Conservation (phyloP, 345 rosid species). For the Microcos paniculata region DNA sequence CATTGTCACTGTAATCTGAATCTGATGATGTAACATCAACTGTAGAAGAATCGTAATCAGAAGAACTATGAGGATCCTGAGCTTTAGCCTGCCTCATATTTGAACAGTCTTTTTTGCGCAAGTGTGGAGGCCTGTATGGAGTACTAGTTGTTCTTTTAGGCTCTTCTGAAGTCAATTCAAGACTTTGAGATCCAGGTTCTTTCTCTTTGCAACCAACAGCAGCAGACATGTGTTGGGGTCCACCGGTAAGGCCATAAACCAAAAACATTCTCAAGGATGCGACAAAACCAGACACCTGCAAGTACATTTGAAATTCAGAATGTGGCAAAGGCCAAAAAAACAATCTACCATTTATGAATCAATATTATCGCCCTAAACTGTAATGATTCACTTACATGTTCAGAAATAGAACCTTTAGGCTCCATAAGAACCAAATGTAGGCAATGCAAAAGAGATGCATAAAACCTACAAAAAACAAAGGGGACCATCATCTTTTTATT, state of each 20-base stretch:
- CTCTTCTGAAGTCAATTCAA: slow-evolving; percentile 40
- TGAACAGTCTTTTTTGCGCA: slow-evolving; percentile 63
- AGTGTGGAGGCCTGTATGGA: slow-evolving; percentile 91
- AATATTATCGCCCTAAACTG: slow-evolving; percentile 4
- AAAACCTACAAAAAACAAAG: slow-evolving; percentile 56
- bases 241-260: slow-evolving; percentile 58
- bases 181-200: slow-evolving; percentile 33
- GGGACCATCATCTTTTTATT: neutral
- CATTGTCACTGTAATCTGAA: slow-evolving; percentile 89
- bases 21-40: slow-evolving; percentile 65
- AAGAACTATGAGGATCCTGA: slow-evolving; percentile 34
- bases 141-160: slow-evolving; percentile 33
- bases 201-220: slow-evolving; percentile 39
- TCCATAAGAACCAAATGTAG: slow-evolving; percentile 70
- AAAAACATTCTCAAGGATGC: slow-evolving; percentile 73
- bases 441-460: slow-evolving; percentile 74
- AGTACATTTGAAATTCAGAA: slow-evolving; percentile 14
- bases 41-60: slow-evolving; percentile 49
- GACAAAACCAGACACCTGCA: slow-evolving; percentile 81
- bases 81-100: slow-evolving; percentile 37
- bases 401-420: slow-evolving; percentile 66
- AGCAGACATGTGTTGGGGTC: slow-evolving; percentile 34
- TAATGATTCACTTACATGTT: slow-evolving; percentile 61
- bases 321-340: slow-evolving; percentile 10
- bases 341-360: neutral